Evolutionary conservation across 1,284 basidiomycete genomes (phyloP).

Genomic region (Laetiporus sulphureus): DNA sequence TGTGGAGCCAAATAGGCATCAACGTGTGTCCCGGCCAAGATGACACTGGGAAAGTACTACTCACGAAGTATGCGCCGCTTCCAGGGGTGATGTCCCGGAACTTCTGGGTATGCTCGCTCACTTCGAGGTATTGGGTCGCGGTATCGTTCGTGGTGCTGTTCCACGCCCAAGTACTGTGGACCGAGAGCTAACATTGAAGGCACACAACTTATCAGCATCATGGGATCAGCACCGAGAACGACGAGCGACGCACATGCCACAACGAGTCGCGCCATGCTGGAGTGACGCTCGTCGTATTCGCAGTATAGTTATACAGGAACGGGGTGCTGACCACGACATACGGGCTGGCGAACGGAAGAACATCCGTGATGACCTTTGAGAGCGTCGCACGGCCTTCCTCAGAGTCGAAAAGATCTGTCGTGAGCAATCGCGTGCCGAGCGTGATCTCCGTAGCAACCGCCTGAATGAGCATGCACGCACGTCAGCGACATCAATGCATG

Average conservation of each 20-base stretch:
- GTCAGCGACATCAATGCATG: too few species aligned
- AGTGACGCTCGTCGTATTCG: slow-evolving; percentile 37
- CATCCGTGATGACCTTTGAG: slow-evolving; percentile 19
- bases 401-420: slow-evolving; percentile 22
- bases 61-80: slow-evolving; percentile 43
- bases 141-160: slow-evolving; percentile 36
- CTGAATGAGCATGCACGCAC: too few species aligned
- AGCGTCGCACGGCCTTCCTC: slow-evolving; percentile 19
- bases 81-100: slow-evolving; percentile 40
- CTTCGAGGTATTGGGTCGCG: slow-evolving; percentile 26
- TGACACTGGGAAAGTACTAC: slow-evolving; percentile 15
- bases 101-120: slow-evolving; percentile 30
- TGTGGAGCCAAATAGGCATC: slow-evolving; percentile 14
- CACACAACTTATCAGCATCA: too few species aligned
- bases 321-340: slow-evolving; percentile 32
- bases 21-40: neutral
- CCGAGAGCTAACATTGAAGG: slow-evolving; percentile 21
- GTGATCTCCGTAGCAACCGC: slow-evolving; percentile 23
- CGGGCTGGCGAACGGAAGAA: slow-evolving; percentile 20
- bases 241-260: slow-evolving; percentile 36
- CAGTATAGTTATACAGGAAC: slow-evolving; percentile 35
- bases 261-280: slow-evolving; percentile 39
- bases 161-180: slow-evolving; percentile 28
- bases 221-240: slow-evolving; percentile 14
- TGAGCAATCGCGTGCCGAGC: slow-evolving; percentile 27